Base-by-base conservation (phyloP, 2,329 filamentous ascomycete genomes). In the Talaromyces sp. region DNA sequence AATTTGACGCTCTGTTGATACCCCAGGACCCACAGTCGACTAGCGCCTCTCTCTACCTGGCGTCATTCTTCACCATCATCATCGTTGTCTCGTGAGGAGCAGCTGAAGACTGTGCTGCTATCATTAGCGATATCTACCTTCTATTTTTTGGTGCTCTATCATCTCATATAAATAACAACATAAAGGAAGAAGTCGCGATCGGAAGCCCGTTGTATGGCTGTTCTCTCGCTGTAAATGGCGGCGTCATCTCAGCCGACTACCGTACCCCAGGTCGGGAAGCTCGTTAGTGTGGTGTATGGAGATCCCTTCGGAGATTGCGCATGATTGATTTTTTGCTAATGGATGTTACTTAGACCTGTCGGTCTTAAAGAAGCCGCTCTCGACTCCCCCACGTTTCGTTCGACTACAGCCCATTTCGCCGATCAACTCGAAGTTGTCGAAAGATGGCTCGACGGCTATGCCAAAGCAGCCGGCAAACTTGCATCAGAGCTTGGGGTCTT, bases 361-460 rank as follows among this genome's bases (percentile, higher is more conserved):
- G 88, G 89, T 67, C 85, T 98, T 71, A 95, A 94, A 80, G 95
- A 99, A 85, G 95, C 95, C 60, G 91, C 93, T 22, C 90, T 98
- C 81, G 95, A 99, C 79, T 97, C 93, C 45, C 95, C 95, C 31
- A 96, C 93, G 41, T 98, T 98, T 77, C 92, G 95, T 69, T 92
- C 93, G 56, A 91, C 91, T 24, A 87, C 92, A 48, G 81, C 90
- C 56, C 92, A 97, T 80, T 97, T 97, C 75, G 85, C 88, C 68
- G 95, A 98, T 69, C 94, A 99, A 81, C 87, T 97, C 72, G 95
- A 98, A 69, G 85, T 88, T 64, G 86, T 98, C 66, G 95, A 98
- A 78, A 88, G 87, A 84, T 99, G 95, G 95, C 90, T 99, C 35
- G 93, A 90, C 63, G 84, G 83, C 57, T 91, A 89, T 73, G 78